Conservation (phyloP, 2,329 filamentous ascomycete genomes). For the Dactylellina leptospora region DNA sequence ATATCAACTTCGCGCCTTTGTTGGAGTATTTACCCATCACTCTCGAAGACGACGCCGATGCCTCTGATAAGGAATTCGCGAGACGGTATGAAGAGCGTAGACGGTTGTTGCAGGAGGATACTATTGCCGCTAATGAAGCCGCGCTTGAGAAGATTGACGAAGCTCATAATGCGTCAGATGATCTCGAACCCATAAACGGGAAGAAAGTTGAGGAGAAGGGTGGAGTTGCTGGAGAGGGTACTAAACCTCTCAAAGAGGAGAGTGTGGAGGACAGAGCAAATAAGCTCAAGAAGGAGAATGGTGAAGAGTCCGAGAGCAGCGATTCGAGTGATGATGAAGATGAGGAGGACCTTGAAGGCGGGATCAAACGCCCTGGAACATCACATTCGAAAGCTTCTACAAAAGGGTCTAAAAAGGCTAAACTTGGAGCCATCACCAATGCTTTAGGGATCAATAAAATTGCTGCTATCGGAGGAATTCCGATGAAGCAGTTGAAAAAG, state of each 20-base stretch:
- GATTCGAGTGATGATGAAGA: slow-evolving; percentile 31
- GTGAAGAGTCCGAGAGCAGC: slow-evolving; percentile 2
- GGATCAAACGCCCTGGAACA: slow-evolving; percentile 32
- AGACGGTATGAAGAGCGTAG: slow-evolving; percentile 77
- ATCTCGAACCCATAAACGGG: slow-evolving; percentile 60
- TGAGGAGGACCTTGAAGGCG: slow-evolving; percentile 15
- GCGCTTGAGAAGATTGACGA: slow-evolving; percentile 63
- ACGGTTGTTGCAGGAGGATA: slow-evolving; percentile 63
- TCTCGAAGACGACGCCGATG: slow-evolving; percentile 90
- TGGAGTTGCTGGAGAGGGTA: slow-evolving; percentile 56
- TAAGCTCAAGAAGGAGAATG: slow-evolving; percentile 33
- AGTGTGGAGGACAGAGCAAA: slow-evolving; percentile 27
- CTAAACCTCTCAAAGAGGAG: slow-evolving; percentile 37
- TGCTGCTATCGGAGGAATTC: slow-evolving; percentile 37
- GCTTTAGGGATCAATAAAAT: slow-evolving; percentile 48
- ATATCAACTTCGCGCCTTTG: slow-evolving; percentile 82
- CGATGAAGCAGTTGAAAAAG: slow-evolving; percentile 35
- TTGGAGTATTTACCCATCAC: slow-evolving; percentile 92
- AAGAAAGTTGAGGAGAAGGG: slow-evolving; percentile 65
- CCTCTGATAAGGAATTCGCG: slow-evolving; percentile 89
- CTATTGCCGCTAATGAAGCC: slow-evolving; percentile 65
- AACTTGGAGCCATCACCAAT: slow-evolving; percentile 40
- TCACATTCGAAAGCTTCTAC: slow-evolving; percentile 47
- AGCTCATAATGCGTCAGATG: slow-evolving; percentile 63
- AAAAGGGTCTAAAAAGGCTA: slow-evolving; percentile 42